Evolutionary conservation across 345 rosid species (phyloP).

Genomic region (Capsella bursapastoris): DNA sequence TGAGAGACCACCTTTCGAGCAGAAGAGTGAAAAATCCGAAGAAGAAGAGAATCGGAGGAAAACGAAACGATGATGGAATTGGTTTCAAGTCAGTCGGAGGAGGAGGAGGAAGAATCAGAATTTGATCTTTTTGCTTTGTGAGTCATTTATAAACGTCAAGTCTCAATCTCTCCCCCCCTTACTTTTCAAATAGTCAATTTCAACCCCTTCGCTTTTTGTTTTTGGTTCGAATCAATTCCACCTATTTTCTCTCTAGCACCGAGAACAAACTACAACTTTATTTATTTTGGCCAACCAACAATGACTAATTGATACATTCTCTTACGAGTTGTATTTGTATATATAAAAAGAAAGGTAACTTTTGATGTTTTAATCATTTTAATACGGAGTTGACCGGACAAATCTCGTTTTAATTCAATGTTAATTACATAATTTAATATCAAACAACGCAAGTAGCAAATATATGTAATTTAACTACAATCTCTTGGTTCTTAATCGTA

Average conservation of each 20-base stretch:
- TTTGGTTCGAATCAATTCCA: conserved; percentile 17
- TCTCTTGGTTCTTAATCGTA: no score
- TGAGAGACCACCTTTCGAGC: conserved; percentile 40
- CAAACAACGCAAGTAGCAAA: no score
- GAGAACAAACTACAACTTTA: conserved; percentile 4
- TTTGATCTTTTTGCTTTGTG: conserved; percentile 24
- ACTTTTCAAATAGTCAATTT: conserved; percentile 23
- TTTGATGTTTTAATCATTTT: no score
- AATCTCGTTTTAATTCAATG: no score
- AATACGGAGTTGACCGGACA: no score
- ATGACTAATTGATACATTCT: neutral
- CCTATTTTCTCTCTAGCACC: neutral
- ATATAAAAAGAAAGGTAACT: neutral
- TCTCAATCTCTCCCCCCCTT: conserved; percentile 14
- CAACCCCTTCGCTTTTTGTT: conserved; percentile 13
- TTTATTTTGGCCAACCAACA: neutral
- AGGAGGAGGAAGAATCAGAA: conserved; percentile 29
- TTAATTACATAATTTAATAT: no score
- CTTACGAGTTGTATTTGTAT: neutral
- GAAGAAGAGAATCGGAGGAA: conserved; percentile 42
- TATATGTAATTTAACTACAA: no score
- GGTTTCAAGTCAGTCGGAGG: conserved; percentile 21
- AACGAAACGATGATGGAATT: conserved; percentile 16
- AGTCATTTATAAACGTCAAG: conserved; percentile 12
- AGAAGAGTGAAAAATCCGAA: conserved; percentile 44